Conservation (phyloP, 148 eudicot genomes). For the Talinum fruticosum region DNA sequence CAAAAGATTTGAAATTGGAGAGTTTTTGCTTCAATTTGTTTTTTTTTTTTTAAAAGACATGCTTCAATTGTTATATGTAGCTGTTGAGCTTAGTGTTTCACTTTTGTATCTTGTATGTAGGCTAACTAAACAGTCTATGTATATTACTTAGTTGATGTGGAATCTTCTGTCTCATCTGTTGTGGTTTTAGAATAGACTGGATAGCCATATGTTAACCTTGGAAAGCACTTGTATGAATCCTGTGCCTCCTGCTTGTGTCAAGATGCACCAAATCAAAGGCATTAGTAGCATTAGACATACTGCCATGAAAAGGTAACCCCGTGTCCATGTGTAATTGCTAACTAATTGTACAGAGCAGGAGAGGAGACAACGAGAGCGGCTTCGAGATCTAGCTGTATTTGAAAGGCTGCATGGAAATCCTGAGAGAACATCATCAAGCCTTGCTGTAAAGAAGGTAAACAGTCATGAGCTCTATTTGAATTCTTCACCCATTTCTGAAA, state of each 20-base stretch:
- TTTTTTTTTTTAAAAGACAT: not conserved
- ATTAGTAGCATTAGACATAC: too few relatives aligned
- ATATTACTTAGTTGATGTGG: not conserved
- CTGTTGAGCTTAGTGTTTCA: not conserved
- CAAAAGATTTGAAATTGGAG: not conserved
- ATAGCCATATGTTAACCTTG: not conserved
- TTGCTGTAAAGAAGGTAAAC: conserved; percentile 87
- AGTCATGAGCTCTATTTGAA: too few relatives aligned
- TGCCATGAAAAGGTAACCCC: too few relatives aligned
- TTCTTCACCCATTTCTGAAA: not conserved
- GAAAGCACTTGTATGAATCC: not conserved
- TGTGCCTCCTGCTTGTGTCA: not conserved
- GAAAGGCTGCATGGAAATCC: conserved; percentile 82
- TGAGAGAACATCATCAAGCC: conserved; percentile 58
- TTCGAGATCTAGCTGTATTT: conserved; percentile 80
- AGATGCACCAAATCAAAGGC: too few relatives aligned
- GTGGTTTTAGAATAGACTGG: not conserved
- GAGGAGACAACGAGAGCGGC: conserved; percentile 71
- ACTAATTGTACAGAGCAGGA: conserved; percentile 53
- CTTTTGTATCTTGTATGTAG: not conserved
- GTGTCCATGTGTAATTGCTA: not conserved
- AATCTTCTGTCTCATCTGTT: too few relatives aligned
- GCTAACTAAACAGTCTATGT: not conserved
- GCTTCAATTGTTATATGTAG: not conserved
- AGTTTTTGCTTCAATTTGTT: not conserved